Conservation (phyloP, 2,329 filamentous ascomycete species). For the Helicocarpus griseus region DNA sequence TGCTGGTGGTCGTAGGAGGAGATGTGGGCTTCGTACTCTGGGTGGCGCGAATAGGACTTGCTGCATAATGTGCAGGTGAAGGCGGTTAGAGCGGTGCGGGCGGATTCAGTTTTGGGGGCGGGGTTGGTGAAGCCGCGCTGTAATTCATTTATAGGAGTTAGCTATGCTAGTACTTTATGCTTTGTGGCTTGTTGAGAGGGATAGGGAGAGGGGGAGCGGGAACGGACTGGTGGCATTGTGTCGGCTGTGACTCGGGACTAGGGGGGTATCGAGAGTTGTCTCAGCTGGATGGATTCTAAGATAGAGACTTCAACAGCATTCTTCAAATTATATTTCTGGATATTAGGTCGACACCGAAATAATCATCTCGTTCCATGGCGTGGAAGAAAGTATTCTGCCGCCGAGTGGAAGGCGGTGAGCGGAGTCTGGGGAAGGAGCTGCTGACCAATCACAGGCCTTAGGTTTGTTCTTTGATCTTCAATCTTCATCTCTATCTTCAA, state of each 20-base stretch:
- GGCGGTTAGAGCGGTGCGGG: slow-evolving; percentile 65
- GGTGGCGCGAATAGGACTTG: slow-evolving; percentile 90
- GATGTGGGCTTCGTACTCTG: slow-evolving; percentile 92
- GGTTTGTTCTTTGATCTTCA: not conserved
- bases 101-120: slow-evolving; percentile 48
- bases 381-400: slow-evolving; percentile 25
- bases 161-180: too few species aligned
- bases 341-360: too few species aligned
- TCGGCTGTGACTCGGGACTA: not conserved
- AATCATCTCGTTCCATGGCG: too few species aligned
- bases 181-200: not conserved
- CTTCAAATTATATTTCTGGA: too few species aligned
- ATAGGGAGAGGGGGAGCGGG: not conserved
- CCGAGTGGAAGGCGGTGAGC: not conserved
- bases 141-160: too few species aligned
- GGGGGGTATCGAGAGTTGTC: not conserved
- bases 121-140: slow-evolving; percentile 41
- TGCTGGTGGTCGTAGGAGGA: slow-evolving; percentile 93
- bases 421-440: not conserved
- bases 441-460: not conserved
- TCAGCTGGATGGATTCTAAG: too few species aligned
- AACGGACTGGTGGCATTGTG: slow-evolving; percentile 48
- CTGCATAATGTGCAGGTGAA: slow-evolving; percentile 83
- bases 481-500: not conserved
- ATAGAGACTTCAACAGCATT: too few species aligned